Evolutionary conservation across 192 early-diverging fungal genomes (phyloP).

Genomic region (Umbelopsis sp.): DNA sequence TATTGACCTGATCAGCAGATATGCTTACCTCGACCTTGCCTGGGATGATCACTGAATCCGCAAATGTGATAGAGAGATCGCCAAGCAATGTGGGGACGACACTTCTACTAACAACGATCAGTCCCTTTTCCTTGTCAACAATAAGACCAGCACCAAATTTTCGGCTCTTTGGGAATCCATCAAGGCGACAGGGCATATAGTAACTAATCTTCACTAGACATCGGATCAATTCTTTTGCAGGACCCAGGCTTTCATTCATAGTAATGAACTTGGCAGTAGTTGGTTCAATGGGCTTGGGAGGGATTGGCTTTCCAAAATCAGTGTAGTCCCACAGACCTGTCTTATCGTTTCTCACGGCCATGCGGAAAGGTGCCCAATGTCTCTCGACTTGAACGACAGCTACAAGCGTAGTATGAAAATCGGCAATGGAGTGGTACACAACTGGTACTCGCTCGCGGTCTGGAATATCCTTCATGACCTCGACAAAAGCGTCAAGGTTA

Average conservation of each 20-base stretch:
- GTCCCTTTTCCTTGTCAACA: slow-evolving; percentile 74
- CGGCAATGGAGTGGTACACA: slow-evolving; percentile 75
- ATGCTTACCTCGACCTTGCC: slow-evolving; percentile 58
- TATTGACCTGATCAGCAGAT: too few relatives aligned
- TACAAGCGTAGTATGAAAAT: slow-evolving; percentile 73
- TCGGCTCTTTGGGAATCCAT: slow-evolving; percentile 71
- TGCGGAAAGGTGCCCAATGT: slow-evolving; percentile 73
- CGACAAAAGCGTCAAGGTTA: slow-evolving; percentile 76
- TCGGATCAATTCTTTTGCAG: slow-evolving; percentile 64
- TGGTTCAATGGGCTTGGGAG: slow-evolving; percentile 59
- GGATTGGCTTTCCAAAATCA: slow-evolving; percentile 61
- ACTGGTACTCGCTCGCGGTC: slow-evolving; percentile 80
- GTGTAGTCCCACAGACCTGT: slow-evolving; percentile 79
- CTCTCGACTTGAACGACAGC: slow-evolving; percentile 64
- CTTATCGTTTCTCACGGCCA: slow-evolving; percentile 71
- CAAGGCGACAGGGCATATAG: slow-evolving; percentile 74
- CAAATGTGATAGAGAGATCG: slow-evolving; percentile 80
- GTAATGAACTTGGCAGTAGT: slow-evolving; percentile 66
- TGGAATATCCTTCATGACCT: slow-evolving; percentile 68
- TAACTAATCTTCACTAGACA: slow-evolving; percentile 70
- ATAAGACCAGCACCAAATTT: slow-evolving; percentile 77
- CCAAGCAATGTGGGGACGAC: slow-evolving; percentile 78
- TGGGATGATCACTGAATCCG: slow-evolving; percentile 82
- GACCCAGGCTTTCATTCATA: slow-evolving; percentile 65
- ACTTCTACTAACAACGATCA: slow-evolving; percentile 80